These are phyloP conservation scores for Amphibolis antarctica DNA, from an alignment of 106 monocot genomes.

Conservation along the genomic window DNA sequence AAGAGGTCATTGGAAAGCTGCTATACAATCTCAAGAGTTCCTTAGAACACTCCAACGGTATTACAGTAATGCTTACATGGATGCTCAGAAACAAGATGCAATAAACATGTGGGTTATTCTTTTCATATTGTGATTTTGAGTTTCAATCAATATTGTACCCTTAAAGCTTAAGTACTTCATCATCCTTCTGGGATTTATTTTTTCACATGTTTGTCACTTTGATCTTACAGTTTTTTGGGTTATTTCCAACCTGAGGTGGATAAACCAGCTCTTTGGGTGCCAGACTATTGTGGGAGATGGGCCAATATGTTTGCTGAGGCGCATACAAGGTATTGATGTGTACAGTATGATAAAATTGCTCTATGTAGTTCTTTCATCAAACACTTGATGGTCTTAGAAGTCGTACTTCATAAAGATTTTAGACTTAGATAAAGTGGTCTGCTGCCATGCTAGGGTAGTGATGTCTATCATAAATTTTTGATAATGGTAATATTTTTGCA, in stretches of 20 bases:
- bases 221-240: slow-evolving; percentile 68
- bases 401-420: no score
- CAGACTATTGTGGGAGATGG: slow-evolving; percentile 50
- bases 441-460: no score
- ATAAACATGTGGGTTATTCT: slow-evolving; percentile 69
- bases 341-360: no score
- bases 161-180: no score
- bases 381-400: no score
- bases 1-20: slow-evolving; percentile 94
- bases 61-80: slow-evolving; percentile 94
- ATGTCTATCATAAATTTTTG: no score
- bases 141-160: neutral
- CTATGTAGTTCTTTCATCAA: no score
- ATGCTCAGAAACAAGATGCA: slow-evolving; percentile 93
- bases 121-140: neutral
- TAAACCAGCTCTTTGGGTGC: slow-evolving; percentile 71
- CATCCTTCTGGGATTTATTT: neutral
- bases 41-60: slow-evolving; percentile 87
- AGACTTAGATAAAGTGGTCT: no score
- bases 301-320: slow-evolving; percentile 28
- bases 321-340: slow-evolving; percentile 36
- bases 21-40: slow-evolving; percentile 88
- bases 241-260: slow-evolving; percentile 73
- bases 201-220: neutral
- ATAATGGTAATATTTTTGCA: no score